Conservation (phyloP, 1,284 basidiomycete genomes). For the Pseudozyma hubeiensis region DNA sequence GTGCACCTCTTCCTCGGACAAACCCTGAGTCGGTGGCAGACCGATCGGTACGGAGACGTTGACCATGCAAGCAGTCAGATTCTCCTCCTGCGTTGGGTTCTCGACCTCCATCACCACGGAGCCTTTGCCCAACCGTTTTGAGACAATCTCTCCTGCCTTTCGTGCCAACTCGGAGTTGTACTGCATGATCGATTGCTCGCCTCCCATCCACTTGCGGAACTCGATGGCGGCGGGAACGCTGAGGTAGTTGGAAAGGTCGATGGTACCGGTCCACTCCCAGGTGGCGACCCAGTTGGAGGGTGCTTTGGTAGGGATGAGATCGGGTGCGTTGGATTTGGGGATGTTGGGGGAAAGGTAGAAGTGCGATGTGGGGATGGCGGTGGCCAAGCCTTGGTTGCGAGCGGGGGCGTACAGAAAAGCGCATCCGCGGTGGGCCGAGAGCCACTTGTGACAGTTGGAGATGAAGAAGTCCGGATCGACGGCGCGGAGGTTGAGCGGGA, state of each 20-base stretch:
- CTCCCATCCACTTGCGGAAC: conserved; percentile 84
- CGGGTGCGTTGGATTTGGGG: conserved; percentile 10
- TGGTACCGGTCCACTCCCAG: conserved; percentile 48
- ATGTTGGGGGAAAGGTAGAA: conserved; percentile 27
- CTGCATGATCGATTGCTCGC: conserved; percentile 80
- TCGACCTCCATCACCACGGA: conserved; percentile 25
- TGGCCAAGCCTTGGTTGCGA: conserved; percentile 82
- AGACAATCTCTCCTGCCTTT: conserved; percentile 75
- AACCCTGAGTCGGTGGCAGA: neutral
- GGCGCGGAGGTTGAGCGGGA: conserved; percentile 61
- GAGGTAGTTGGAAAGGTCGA: conserved; percentile 46
- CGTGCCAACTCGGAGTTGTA: conserved; percentile 82
- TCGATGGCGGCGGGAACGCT: conserved; percentile 74
- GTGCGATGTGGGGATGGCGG: conserved; percentile 77
- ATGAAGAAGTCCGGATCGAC: conserved; percentile 67
- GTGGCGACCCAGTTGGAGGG: conserved; percentile 36
- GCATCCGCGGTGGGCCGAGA: conserved; percentile 78
- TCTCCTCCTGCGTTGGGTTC: neutral
- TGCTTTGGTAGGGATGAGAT: conserved; percentile 20
- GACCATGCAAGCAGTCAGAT: conserved; percentile 47
- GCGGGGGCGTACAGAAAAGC: conserved; percentile 82
- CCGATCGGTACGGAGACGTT: conserved; percentile 42
- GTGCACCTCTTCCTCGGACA: conserved; percentile 1
- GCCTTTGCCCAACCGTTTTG: conserved; percentile 73
- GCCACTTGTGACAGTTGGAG: conserved; percentile 55